Evolutionary conservation across 768 basidiomycete genomes (phyloP), one percentile per base, ranked within the genome.

Genomic region (Naganishia vishniacii): DNA sequence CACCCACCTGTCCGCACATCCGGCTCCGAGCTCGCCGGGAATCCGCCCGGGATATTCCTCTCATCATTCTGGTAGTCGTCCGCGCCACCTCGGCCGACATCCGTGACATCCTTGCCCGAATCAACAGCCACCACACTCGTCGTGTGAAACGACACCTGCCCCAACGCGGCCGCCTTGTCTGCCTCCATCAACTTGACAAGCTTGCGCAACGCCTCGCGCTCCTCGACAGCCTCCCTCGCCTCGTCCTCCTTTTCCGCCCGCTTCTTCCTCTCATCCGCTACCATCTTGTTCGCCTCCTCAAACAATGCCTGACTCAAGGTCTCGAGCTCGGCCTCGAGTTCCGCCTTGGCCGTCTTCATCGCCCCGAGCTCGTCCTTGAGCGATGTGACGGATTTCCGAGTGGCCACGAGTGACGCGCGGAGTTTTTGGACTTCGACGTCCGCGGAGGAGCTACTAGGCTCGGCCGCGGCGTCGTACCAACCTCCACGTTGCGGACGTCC

Each of bases 261-360:
- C 32, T 67, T 67, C 59, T 70, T 68, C 25, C 76, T 61, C 56
- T 78, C 77, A 32, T 78, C 75, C 15, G 72, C 66, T 12, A 78
- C 77, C 75, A 78, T 77, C 72, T 73, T 73, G 68, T 78, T 78
- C 3, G 77, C 77, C 59, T 78, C 77, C 48, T 77, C 77, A 59
- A 78, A 78, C 26, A 78, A 64, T 23, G 75, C 75, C 48, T 76
- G 74, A 59, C 63, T 65, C 20, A 78, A 67, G 11, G 65, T 65
- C 64, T 78, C 77, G 41, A 78, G 64, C 53, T 78, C 77, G 11
- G 67, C 72, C 48, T 78, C 77, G 67, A 78, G 72, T 47, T 72
- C 71, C 29, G 71, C 68, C 64, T 78, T 78, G 40, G 73, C 71
- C 48, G 69, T 71, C 59, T 75, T 75, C 48, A 76, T 59, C 47